Evolutionary conservation across 169 alveolate species (phyloP), one percentile per base, ranked within the genome.

Genomic region (Miamiensis avidus): DNA sequence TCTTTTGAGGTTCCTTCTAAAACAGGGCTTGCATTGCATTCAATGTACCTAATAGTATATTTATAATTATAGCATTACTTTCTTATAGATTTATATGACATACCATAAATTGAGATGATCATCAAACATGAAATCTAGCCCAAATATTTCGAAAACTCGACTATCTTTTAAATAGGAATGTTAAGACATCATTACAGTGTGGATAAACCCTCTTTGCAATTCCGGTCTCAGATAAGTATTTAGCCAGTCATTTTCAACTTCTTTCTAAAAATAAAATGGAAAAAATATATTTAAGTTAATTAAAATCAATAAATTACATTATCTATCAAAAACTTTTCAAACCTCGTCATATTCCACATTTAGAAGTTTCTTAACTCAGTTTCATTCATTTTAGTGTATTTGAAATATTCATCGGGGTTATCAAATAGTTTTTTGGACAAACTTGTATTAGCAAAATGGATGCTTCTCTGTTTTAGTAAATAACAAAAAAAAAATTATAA

Each of bases 261-360:
- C 32, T 1, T 64, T 64, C 79, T 75, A n/a, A 0, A 16, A 29
- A 20, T 29, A 27, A 30, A 0, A 29, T 27, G 20, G 25, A 75
- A 16, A 31, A 0, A 75, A 0, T 31, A 75, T 31, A 75, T 16
- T 16, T 16, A 16, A 29, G 0, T 74, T 6, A 4, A 16, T 4
- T 30, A n/a, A 31, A 31, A 29, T 75, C 6, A 16, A 75, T 75
- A 65, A 26, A 65, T 65, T 65, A 75, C 79, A n/a, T 75, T 75
- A 26, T 16, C 30, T 25, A 75, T 64, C 34, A 75, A 75, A 29
- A 75, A 75, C 29, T 75, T 64, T 27, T 75, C 79, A 75, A 31
- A 75, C 32, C 34, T 75, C 11, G 64, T 75, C 79, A 75, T 75
- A 75, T 75, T 75, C 79, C 79, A 75, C 79, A 75, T 75, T 29